Evolutionary conservation across 148 eudicot genomes (phyloP), one percentile per base, ranked within the genome.

Genomic region (Silene latifolia): DNA sequence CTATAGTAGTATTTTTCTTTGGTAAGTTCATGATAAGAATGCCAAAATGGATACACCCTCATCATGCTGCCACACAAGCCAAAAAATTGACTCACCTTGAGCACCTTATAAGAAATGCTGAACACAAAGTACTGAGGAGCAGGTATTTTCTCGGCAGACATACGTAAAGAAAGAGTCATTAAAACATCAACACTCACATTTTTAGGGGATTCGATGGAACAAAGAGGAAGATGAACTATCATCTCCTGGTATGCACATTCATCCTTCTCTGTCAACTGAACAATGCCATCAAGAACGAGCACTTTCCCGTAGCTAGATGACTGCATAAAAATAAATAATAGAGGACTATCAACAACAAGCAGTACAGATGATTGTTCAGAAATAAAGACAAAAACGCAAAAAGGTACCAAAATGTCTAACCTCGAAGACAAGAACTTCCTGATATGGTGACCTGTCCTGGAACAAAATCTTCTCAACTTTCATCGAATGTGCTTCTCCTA

Each of bases 201-300:
- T 86, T 87, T 88, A 4, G 98, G 98, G 54, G 91, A 86, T 76
- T 75, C 65, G 76, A 91, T 94, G 14, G 98, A 94, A 80, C 98
- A 94, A 69, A 94, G 97, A 4, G 98, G 98, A 51, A 94, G 89
- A 90, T 94, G 98, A 73, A 83, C 82, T 74, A 94, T 94, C 98
- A 94, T 93, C 86, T 93, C 98, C 83, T 93, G 98, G 82, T 91
- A 93, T 15, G 91, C 97, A 75, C 87, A 91, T 85, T 94, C 98
- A 83, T 94, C 98, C 86, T 85, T 94, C 84, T 94, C 97, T 3
- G 95, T 89, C 80, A 93, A 80, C 82, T 94, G 98, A 76, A 94
- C 78, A 79, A 94, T 94, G 46, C 97, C 98, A 81, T 94, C 98
- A 69, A 94, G 95, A 74, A 91, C 97, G 62, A 94, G 93, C 75